Base-by-base conservation (phyloP, 2,329 filamentous ascomycete species). In the Fusarium sulawesiense region DNA sequence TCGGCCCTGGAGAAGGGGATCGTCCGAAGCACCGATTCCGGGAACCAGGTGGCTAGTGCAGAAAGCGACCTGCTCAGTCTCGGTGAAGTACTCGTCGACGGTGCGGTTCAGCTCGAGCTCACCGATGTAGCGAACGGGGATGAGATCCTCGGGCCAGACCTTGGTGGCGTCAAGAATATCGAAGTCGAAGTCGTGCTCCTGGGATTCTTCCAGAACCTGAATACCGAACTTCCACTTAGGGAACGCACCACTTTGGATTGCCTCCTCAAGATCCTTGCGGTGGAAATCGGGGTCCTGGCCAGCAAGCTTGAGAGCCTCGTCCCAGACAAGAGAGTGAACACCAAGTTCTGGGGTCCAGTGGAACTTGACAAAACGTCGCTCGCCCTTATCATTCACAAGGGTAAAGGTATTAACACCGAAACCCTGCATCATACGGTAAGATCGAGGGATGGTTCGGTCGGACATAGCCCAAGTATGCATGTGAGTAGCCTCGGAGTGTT, bases 161-260 rank as follows among this genome's bases (percentile, higher is more conserved):
- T 97, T 96, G 40, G 93, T 97, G 1, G 93, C 90, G 71, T 97
- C 93, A 3, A 97, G 86, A 30, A 95, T 91, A 74, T 96, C 93
- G 65, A 96, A 95, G 9, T 95, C 93, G 65, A 95, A 97, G 18
- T 92, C 88, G 66, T 95, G 84, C 76, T 93, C 88, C 50, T 89
- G 86, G 11, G 85, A 85, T 69, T 95, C 92, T 0, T 91, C 87
- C 23, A 96, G 87, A 6, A 90, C 84, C 75, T 97, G 93, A n/a
- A 97, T 89, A 45, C 91, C 92, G 63, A 96, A 93, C 75, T 91
- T 91, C 92, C 92, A 96, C 75, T 89, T 91, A 11, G 92, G 92
- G 73, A 85, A 94, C 0, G 85, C 84, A 9, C 91, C 91, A 18
- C 83, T 89, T 14, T 91, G 88, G 54, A 96, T 95, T 8, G 92